Base-by-base conservation (phyloP, 495 filamentous ascomycete species). In the Tuber brumale region DNA sequence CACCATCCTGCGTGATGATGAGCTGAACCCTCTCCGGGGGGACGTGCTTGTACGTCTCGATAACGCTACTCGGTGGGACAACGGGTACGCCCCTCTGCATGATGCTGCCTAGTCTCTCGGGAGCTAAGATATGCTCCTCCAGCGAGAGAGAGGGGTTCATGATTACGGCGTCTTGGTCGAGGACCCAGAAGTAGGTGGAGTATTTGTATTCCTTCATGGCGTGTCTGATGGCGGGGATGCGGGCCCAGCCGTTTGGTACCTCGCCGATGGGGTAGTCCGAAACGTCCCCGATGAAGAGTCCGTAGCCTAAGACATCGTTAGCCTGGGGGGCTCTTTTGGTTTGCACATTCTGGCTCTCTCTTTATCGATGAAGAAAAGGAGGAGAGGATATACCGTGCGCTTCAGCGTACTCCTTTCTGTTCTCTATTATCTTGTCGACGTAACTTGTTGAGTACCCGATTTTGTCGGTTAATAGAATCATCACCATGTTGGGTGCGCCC, bases 51-150 rank as follows among this genome's bases (percentile, higher is more conserved):
- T 97, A 97, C 2, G 96, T 99, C 86, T 92, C 95, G 85, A 99
- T 98, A 74, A 99, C 93, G 85, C 92, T 95, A 80, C 97, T 93
- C 0, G 96, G 95, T 16, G 94, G 96, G 1, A 99, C 96, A 39
- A 99, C 89, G 7, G 96, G 90, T 46, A 90, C 85, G 83, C 97
- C 92, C 82, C 91, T 91, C 74, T 93, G 87, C 93, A 97, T 97
- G 74, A 93, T 77, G n/a, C 85, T 86, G 81, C 94, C 91, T 44
- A 99, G 88, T 51, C 85, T 87, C 76, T 85, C 85, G 44, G 88
- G 85, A 27, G 88, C 85, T 83, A 96, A 88, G 70, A 98, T 84
- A 79, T 95, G 90, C 8, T 88, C 86, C 74, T 91, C 87, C 61
- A 98, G 86, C 0, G 88, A 86, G 76, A 91, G 87, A 42, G 87